Evolutionary conservation across 345 rosid species (phyloP).

Genomic region (Moringa oleifera): DNA sequence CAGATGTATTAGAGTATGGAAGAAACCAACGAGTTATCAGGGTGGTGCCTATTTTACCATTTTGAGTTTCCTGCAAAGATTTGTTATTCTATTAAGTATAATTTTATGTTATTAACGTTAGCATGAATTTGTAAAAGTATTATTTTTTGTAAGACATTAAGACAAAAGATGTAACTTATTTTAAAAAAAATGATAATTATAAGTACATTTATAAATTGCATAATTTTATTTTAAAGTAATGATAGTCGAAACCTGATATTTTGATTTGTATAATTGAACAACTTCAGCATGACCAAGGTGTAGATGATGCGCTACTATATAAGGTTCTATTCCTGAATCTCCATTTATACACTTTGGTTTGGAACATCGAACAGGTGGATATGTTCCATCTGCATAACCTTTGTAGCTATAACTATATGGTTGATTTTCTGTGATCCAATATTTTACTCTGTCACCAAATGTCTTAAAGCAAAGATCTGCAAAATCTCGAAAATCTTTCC

Average conservation of each 20-base stretch:
- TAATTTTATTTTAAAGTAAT: too few relatives aligned
- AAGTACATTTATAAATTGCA: too few relatives aligned
- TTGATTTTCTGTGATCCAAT: constrained; percentile 51
- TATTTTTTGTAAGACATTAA: neutral
- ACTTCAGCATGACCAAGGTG: constrained; percentile 47
- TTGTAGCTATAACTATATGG: constrained; percentile 21
- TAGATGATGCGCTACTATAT: constrained; percentile 30
- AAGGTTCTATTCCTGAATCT: constrained; percentile 41
- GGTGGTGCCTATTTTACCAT: constrained; percentile 40
- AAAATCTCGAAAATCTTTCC: constrained; percentile 35
- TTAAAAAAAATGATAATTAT: too few relatives aligned
- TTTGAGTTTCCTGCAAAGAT: constrained; percentile 25
- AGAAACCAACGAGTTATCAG: constrained; percentile 26
- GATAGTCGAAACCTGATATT: constrained; percentile 30
- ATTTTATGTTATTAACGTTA: too few relatives aligned
- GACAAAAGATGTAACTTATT: too few relatives aligned
- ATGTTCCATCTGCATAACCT: constrained; percentile 19
- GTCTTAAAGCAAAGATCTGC: constrained; percentile 33
- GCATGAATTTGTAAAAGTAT: too few relatives aligned
- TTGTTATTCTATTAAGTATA: too few relatives aligned
- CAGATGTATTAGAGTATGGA: constrained; percentile 22
- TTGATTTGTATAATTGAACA: constrained; percentile 25
- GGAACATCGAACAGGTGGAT: constrained; percentile 43
- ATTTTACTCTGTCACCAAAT: constrained; percentile 52
- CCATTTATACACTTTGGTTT: constrained; percentile 31